These are phyloP conservation scores for Vitis rotundifolia DNA, from an alignment of 164 flowering plant species.

Conservation along the genomic window DNA sequence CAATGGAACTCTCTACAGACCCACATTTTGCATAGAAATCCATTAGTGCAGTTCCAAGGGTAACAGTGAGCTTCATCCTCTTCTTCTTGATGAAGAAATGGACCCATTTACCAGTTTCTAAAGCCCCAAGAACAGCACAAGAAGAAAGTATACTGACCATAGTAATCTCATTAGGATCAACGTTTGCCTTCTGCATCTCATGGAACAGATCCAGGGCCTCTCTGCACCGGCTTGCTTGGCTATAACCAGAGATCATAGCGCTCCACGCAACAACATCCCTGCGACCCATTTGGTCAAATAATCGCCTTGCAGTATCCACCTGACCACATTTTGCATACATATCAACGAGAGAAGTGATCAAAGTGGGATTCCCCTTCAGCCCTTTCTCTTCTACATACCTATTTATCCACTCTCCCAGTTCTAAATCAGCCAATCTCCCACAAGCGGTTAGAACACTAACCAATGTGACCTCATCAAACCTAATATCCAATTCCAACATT, in stretches of 20 bases:
- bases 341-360: slow-evolving; percentile 50
- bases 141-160: slow-evolving; percentile 55
- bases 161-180: slow-evolving; percentile 49
- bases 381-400: slow-evolving; percentile 35
- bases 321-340: slow-evolving; percentile 59
- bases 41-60: slow-evolving; percentile 46
- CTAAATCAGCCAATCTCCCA: slow-evolving; percentile 46
- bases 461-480: slow-evolving; percentile 39
- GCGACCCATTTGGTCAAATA: slow-evolving; percentile 41
- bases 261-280: slow-evolving; percentile 56
- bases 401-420: slow-evolving; percentile 42
- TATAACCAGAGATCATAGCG: slow-evolving; percentile 57
- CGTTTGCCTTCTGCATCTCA: slow-evolving; percentile 37
- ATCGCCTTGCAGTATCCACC: slow-evolving; percentile 33
- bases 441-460: slow-evolving; percentile 49
- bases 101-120: slow-evolving; percentile 47
- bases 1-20: slow-evolving; percentile 29
- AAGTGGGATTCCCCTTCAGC: slow-evolving; percentile 20
- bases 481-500: slow-evolving; percentile 29
- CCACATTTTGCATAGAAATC: slow-evolving; percentile 57
- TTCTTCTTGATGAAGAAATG: slow-evolving; percentile 39
- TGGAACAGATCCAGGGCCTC: slow-evolving; percentile 44
- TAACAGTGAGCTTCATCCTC: slow-evolving; percentile 36
- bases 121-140: slow-evolving; percentile 55
- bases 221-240: slow-evolving; percentile 32